These are phyloP conservation scores for Nidula microcarpa DNA, from an alignment of 768 basidiomycete genomes.

Conservation along the genomic window DNA sequence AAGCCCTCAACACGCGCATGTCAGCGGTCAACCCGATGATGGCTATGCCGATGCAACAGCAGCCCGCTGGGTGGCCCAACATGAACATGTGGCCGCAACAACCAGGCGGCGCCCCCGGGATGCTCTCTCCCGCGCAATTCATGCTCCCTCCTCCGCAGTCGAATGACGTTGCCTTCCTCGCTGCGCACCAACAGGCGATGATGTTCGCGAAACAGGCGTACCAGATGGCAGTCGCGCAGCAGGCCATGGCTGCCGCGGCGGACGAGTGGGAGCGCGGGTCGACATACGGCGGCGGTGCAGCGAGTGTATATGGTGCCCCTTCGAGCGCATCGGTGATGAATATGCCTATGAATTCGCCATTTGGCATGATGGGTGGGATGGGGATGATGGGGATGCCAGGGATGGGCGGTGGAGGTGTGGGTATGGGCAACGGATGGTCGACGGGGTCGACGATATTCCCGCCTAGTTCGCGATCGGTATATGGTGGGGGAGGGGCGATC, in stretches of 20 bases:
- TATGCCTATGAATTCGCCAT: slow-evolving; percentile 11
- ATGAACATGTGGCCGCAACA: slow-evolving; percentile 23
- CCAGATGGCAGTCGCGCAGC: slow-evolving; percentile 87
- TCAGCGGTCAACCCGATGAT: slow-evolving; percentile 44
- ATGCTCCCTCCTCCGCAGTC: slow-evolving; percentile 33
- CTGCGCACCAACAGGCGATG: slow-evolving; percentile 87
- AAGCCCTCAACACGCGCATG: slow-evolving; percentile 35
- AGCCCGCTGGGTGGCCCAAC: slow-evolving; percentile 11
- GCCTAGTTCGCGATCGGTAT: slow-evolving; percentile 48
- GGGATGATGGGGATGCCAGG: slow-evolving; percentile 32
- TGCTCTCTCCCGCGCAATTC: slow-evolving; percentile 39
- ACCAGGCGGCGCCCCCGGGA: slow-evolving; percentile 23
- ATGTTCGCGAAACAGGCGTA: slow-evolving; percentile 85
- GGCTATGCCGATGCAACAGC: slow-evolving; percentile 32
- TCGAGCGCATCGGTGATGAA: slow-evolving; percentile 11
- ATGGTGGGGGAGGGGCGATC: slow-evolving; percentile 39
- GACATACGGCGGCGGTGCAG: slow-evolving; percentile 33
- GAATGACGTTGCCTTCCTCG: slow-evolving; percentile 56
- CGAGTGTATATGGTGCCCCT: slow-evolving; percentile 44
- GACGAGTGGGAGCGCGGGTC: slow-evolving; percentile 90
- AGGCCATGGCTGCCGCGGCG: slow-evolving; percentile 83
- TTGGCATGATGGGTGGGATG: slow-evolving; percentile 35
- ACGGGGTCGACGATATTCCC: slow-evolving; percentile 51
- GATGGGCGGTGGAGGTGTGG: slow-evolving; percentile 34
- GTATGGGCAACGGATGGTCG: slow-evolving; percentile 40